Base-by-base conservation (phyloP, 352 stramenopile species). In the Pseudoperonospora humuli region DNA sequence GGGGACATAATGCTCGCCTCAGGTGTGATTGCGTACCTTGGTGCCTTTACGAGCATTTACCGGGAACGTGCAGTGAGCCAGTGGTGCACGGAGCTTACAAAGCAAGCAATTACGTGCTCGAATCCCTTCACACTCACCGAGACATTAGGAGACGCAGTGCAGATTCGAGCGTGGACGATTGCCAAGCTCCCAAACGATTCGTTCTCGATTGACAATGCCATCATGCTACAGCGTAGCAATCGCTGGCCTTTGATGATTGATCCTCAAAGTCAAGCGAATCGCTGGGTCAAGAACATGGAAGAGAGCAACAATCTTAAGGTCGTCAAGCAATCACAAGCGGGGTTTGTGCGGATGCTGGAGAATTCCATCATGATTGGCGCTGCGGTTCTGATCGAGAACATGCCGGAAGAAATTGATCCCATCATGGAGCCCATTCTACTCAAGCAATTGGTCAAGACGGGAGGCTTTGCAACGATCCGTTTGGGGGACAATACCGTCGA, bases 171-270 rank as follows among this genome's bases (percentile, higher is more conserved):
- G 28, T 98, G 92, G 91, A 95, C 88, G 20, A 97, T 97, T 36
- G 80, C 86, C n/a, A 95, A 95, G 51, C 67, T 98, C 5, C 93
- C 93, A 4, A 97, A 96, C 44, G 93, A 98, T 59, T 89, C 78
- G 7, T 97, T 97, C 45, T 95, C 76, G 36, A 96, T 97, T 31
- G 92, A 98, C 45, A 98, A 97, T 46, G 92, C 74, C 8, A 96
- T 98, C 56, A 96, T 98, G 76, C 50, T 98, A 10, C 75, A 87
- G 24, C 63, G 76, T 9, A 92, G 68, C 41, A 96, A 95, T 50
- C 79, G 89, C 2, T 98, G 91, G 90, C 93, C 93, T 7, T 67
- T 98, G n/a, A 96, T 98, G 90, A 98, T 98, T 36, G 93, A 98
- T 27, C 93, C 93, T 0, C 90, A 98, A 54, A 92, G 86, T 0